phyloP scores from a whole-genome alignment of 768 basidiomycete species.

The Trametes maxima region DNA sequence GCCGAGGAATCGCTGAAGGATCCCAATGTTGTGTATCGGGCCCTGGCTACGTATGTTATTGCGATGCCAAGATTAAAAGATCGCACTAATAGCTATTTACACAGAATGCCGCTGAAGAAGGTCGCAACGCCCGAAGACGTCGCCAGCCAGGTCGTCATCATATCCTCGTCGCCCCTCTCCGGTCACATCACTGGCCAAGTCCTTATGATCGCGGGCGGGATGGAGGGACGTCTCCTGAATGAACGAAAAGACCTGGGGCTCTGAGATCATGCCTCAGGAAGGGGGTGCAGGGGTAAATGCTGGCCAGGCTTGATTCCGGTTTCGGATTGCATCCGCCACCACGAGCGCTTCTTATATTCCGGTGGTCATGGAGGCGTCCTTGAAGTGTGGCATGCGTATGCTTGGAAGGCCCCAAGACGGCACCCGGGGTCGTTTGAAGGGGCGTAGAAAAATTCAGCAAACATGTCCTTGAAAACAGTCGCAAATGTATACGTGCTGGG shows the following conservation, averaged over 20 bases:
- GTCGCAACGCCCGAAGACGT: slow-evolving; percentile 63
- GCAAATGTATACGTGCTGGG: neutral
- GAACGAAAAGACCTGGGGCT: slow-evolving; percentile 38
- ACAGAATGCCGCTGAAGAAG: slow-evolving; percentile 71
- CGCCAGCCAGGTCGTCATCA: slow-evolving; percentile 61
- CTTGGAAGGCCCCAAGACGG: too few relatives aligned
- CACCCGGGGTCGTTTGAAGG: too few relatives aligned
- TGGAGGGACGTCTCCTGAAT: slow-evolving; percentile 70
- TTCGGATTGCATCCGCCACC: too few relatives aligned
- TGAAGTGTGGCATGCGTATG: too few relatives aligned
- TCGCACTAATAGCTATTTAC: neutral
- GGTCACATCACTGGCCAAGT: slow-evolving; percentile 74
- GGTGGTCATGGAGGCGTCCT: too few relatives aligned
- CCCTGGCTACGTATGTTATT: slow-evolving; percentile 64
- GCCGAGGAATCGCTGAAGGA: slow-evolving; percentile 59
- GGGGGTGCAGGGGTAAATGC: too few relatives aligned
- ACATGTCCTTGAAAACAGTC: too few relatives aligned
- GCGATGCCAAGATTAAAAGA: neutral
- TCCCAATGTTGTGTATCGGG: slow-evolving; percentile 53
- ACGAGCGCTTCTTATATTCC: too few relatives aligned
- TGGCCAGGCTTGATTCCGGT: too few relatives aligned
- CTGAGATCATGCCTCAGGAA: neutral
- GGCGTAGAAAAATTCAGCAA: too few relatives aligned
- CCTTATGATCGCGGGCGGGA: slow-evolving; percentile 73
- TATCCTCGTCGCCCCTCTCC: slow-evolving; percentile 62